phyloP scores from a whole-genome alignment of 495 filamentous ascomycete species.

The Neurospora sp. region DNA sequence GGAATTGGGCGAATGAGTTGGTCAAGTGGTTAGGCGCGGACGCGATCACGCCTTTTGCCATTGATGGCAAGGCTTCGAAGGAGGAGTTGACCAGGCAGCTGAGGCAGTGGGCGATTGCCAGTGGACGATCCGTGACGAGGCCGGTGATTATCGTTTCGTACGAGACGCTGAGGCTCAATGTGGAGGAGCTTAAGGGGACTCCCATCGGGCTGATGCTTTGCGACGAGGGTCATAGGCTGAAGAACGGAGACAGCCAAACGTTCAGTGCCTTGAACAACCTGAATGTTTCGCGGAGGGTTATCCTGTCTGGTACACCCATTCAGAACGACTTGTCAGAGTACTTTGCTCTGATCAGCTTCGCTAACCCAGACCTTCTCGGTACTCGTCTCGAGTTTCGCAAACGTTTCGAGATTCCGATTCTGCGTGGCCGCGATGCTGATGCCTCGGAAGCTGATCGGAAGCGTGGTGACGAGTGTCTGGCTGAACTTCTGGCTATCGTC shows the following conservation, averaged over 20 bases:
- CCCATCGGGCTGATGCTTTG: constrained; percentile 93
- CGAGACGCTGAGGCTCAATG: constrained; percentile 86
- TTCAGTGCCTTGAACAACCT: constrained; percentile 83
- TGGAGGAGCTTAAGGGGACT: constrained; percentile 74
- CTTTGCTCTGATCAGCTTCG: constrained; percentile 91
- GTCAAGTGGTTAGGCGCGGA: constrained; percentile 93
- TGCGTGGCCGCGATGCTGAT: constrained; percentile 83
- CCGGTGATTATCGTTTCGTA: constrained; percentile 99
- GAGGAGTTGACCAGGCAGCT: constrained; percentile 82
- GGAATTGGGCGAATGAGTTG: constrained; percentile 95
- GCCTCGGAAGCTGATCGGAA: constrained; percentile 74
- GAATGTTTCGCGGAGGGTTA: constrained; percentile 84
- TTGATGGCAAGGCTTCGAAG: constrained; percentile 94
- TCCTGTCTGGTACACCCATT: constrained; percentile 93
- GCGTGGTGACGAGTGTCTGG: constrained; percentile 74
- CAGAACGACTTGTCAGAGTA: constrained; percentile 98
- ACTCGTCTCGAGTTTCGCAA: constrained; percentile 90
- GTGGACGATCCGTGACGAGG: constrained; percentile 77
- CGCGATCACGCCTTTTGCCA: constrained; percentile 85
- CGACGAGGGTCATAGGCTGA: constrained; percentile 96
- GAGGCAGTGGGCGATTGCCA: constrained; percentile 88
- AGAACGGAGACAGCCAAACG: constrained; percentile 93
- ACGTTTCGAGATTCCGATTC: constrained; percentile 84
- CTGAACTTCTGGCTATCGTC: constrained; percentile 71
- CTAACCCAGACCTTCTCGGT: constrained; percentile 86